phyloP scores from a whole-genome alignment of 2,329 filamentous ascomycete genomes.

The Bipolaris bicolor region DNA sequence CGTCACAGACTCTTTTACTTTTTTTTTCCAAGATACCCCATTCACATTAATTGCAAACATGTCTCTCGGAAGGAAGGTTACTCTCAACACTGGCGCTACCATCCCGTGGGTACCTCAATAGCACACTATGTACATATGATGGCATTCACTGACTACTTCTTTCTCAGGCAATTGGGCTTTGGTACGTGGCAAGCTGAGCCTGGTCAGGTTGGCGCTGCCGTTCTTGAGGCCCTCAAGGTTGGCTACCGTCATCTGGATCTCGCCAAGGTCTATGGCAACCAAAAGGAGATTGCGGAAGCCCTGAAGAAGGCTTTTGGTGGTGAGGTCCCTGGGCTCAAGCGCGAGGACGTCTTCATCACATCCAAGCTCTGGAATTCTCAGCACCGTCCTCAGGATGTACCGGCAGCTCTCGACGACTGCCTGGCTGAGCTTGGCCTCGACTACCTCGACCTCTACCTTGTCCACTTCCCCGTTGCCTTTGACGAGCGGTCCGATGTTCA shows the following conservation, averaged over 20 bases:
- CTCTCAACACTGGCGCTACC: slow-evolving; percentile 70
- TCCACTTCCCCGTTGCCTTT: slow-evolving; percentile 69
- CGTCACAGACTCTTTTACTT: not conserved
- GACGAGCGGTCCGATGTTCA: slow-evolving; percentile 52
- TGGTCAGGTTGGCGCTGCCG: slow-evolving; percentile 50
- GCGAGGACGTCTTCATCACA: slow-evolving; percentile 55
- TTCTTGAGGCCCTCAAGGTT: slow-evolving; percentile 44
- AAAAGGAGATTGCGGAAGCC: slow-evolving; percentile 37
- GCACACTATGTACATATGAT: slow-evolving; percentile 62
- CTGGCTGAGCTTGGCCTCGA: slow-evolving; percentile 79
- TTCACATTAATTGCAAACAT: slow-evolving; percentile 20
- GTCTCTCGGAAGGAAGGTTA: slow-evolving; percentile 51
- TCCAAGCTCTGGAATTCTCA: slow-evolving; percentile 93
- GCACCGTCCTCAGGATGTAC: slow-evolving; percentile 71
- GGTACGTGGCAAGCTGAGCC: slow-evolving; percentile 44
- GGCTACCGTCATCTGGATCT: slow-evolving; percentile 42
- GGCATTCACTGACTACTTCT: slow-evolving; percentile 51
- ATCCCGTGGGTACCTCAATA: slow-evolving; percentile 72
- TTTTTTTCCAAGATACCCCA: slow-evolving; percentile 11
- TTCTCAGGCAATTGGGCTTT: slow-evolving; percentile 60
- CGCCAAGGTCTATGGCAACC: slow-evolving; percentile 41
- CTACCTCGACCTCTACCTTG: slow-evolving; percentile 88
- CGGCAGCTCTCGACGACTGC: slow-evolving; percentile 73
- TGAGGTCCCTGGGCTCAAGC: slow-evolving; percentile 56
- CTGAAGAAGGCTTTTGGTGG: slow-evolving; percentile 37